Percentiles rank a stretch among this genome's conserved stretches.
These are phyloP conservation scores for Lactarius quietus DNA, from an alignment of 768 basidiomycete genomes.

Conservation along the genomic window DNA sequence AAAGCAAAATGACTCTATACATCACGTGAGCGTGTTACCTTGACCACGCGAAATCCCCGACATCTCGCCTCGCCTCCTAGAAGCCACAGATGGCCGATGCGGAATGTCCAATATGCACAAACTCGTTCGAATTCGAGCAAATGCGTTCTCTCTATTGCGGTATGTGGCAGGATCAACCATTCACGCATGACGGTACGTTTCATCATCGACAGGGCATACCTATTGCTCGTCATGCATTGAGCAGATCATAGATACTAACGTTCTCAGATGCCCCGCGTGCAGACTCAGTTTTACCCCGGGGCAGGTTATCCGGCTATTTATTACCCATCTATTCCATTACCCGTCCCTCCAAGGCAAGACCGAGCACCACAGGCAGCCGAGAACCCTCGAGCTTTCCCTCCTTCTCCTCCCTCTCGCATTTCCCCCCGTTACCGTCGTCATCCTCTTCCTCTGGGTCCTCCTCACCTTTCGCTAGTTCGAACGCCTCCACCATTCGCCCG, in stretches of 20 bases:
- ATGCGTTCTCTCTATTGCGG: slow-evolving; percentile 20
- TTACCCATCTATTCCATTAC: no score
- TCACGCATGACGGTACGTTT: not conserved
- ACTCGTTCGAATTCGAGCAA: slow-evolving; percentile 4
- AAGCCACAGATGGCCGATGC: slow-evolving; percentile 1
- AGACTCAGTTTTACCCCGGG: slow-evolving; percentile 1
- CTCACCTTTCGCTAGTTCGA: slow-evolving; percentile 32
- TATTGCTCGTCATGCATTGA: slow-evolving; percentile 19
- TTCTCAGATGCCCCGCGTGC: slow-evolving; percentile 13
- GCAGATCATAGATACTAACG: not conserved
- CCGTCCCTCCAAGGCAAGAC: no score
- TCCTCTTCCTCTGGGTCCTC: slow-evolving; percentile 30
- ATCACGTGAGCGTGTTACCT: slow-evolving; percentile 21
- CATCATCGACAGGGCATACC: slow-evolving; percentile 7
- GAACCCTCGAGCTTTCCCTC: no score
- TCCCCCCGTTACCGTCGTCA: slow-evolving; percentile 31
- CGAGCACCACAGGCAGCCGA: no score
- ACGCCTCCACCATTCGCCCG: slow-evolving; percentile 15
- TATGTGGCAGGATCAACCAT: not conserved
- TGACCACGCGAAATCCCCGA: not conserved
- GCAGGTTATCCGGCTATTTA: slow-evolving; percentile 8
- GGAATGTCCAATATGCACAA: slow-evolving; percentile 19
- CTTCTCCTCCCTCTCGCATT: slow-evolving; percentile 36
- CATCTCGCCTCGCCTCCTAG: not conserved
- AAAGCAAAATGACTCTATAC: not conserved